Conservation (phyloP, 129 eudicot species). For the Flaveria bidentis region DNA sequence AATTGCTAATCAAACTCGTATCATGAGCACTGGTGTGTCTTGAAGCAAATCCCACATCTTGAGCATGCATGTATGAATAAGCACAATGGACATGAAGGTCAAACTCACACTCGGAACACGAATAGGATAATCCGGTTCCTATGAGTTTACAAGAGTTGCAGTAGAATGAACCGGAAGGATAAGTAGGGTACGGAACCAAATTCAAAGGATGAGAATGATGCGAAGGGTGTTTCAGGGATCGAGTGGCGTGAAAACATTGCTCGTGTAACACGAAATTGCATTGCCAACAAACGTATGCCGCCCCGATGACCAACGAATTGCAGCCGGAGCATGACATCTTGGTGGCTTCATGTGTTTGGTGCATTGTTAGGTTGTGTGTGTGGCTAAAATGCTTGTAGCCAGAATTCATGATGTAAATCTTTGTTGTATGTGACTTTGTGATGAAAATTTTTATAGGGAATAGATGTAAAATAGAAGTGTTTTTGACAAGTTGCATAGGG, state of each 20-base stretch:
- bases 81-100: constrained; percentile 76
- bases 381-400: constrained; percentile 44
- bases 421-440: constrained; percentile 6
- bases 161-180: constrained; percentile 58
- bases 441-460: neutral
- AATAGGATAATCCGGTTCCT: constrained; percentile 57
- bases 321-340: constrained; percentile 34
- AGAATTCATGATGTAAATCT: constrained; percentile 33
- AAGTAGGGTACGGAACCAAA: constrained; percentile 64
- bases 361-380: constrained; percentile 33
- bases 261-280: constrained; percentile 41
- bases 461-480: constrained; percentile 16
- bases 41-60: constrained; percentile 1
- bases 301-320: constrained; percentile 30
- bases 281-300: constrained; percentile 29
- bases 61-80: constrained; percentile 18
- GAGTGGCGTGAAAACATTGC: constrained; percentile 53
- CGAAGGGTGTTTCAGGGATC: constrained; percentile 59
- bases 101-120: constrained; percentile 63
- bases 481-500: neutral
- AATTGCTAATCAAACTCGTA: neutral
- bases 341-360: constrained; percentile 28
- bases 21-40: constrained; percentile 1
- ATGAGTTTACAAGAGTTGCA: constrained; percentile 52
- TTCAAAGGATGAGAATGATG: constrained; percentile 64